These are phyloP conservation scores for Fusarium sublunatum DNA, from an alignment of 2,329 filamentous ascomycete genomes.

Conservation along the genomic window DNA sequence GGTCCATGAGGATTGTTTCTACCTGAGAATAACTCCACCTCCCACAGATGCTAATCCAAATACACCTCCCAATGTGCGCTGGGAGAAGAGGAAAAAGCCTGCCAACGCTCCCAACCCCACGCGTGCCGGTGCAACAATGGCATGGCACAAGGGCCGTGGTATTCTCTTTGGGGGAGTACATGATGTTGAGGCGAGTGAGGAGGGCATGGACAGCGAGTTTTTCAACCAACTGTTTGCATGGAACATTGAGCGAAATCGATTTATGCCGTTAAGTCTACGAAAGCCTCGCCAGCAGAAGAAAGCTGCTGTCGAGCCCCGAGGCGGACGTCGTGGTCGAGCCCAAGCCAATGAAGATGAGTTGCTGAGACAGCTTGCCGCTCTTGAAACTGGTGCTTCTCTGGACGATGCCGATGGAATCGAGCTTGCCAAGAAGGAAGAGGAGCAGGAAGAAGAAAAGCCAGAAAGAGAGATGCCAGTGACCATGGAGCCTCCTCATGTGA, in stretches of 20 bases:
- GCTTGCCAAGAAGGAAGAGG: slow-evolving; percentile 62
- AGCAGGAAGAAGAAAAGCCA: slow-evolving; percentile 67
- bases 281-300: slow-evolving; percentile 77
- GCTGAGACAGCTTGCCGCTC: slow-evolving; percentile 83
- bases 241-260: slow-evolving; percentile 95
- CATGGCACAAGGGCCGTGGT: slow-evolving; percentile 90
- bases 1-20: slow-evolving; percentile 96
- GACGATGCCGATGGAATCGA: slow-evolving; percentile 63
- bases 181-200: slow-evolving; percentile 89
- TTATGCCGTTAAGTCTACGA: slow-evolving; percentile 84
- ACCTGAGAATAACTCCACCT: slow-evolving; percentile 82
- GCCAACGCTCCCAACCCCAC: slow-evolving; percentile 87
- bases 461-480: slow-evolving; percentile 72
- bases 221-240: slow-evolving; percentile 93
- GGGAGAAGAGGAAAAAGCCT: slow-evolving; percentile 93
- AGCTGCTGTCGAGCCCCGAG: slow-evolving; percentile 62
- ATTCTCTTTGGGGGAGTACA: slow-evolving; percentile 96
- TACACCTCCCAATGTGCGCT: slow-evolving; percentile 78
- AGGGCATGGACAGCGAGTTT: slow-evolving; percentile 97
- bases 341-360: slow-evolving; percentile 94
- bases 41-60: slow-evolving; percentile 72
- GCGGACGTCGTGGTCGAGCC: slow-evolving; percentile 74
- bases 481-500: slow-evolving; percentile 86
- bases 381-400: slow-evolving; percentile 79
- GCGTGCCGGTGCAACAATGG: slow-evolving; percentile 92